These are phyloP conservation scores for Phaeodactylum tricornutum DNA, from an alignment of 108 stramenopile genomes.

Conservation along the genomic window DNA sequence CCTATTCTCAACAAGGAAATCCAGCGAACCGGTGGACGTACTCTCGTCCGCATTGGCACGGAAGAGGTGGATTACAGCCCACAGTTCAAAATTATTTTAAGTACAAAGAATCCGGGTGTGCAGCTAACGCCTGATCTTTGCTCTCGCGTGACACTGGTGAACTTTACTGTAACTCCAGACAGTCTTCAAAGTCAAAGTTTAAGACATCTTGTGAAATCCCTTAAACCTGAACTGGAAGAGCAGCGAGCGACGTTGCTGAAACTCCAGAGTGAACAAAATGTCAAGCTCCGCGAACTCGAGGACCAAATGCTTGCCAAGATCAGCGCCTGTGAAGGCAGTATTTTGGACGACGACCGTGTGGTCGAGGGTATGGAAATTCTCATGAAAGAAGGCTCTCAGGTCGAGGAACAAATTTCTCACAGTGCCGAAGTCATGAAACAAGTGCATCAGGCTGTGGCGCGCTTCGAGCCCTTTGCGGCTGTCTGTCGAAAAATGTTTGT, in stretches of 20 bases:
- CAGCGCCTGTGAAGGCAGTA: conserved; percentile 90
- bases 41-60: conserved; percentile 88
- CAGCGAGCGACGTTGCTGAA: conserved; percentile 75
- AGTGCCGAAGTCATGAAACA: conserved; percentile 87
- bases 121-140: conserved; percentile 93
- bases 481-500: conserved; percentile 68
- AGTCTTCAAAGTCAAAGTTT: conserved; percentile 88
- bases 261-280: conserved; percentile 92
- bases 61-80: conserved; percentile 97
- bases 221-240: conserved; percentile 92
- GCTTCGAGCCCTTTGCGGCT: conserved; percentile 81
- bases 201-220: conserved; percentile 67
- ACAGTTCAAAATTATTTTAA: conserved; percentile 87
- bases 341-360: conserved; percentile 94
- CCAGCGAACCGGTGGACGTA: conserved; percentile 91
- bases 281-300: conserved; percentile 90
- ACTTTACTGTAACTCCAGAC: conserved; percentile 95
- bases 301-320: conserved; percentile 92
- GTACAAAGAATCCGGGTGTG: conserved; percentile 89
- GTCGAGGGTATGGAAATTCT: conserved; percentile 92
- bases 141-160: conserved; percentile 91
- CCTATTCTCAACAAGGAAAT: conserved; percentile 94
- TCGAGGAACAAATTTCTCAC: conserved; percentile 86
- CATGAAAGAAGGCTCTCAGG: conserved; percentile 91
- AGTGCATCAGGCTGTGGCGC: conserved; percentile 67